A percentile compares a stretch with the other conserved stretches of the same genome.
These are phyloP conservation scores for Truncatella angustata DNA, from an alignment of 2,329 filamentous ascomycete genomes.

Conservation along the genomic window DNA sequence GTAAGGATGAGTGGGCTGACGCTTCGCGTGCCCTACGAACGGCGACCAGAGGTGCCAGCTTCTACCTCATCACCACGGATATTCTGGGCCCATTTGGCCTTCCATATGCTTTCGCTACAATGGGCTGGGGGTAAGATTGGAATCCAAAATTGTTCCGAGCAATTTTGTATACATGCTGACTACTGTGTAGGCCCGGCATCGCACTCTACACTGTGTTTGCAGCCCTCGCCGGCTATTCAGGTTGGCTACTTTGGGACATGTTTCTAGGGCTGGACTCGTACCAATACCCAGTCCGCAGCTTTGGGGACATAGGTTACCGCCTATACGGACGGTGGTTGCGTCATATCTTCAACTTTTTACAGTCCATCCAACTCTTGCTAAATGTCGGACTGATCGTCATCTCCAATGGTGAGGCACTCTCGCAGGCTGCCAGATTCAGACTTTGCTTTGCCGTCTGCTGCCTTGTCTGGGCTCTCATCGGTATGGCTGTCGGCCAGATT, in stretches of 20 bases:
- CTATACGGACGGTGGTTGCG: slow-evolving; percentile 42
- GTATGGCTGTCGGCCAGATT: slow-evolving; percentile 54
- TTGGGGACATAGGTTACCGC: slow-evolving; percentile 46
- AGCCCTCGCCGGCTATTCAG: slow-evolving; percentile 38
- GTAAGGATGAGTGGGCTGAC: slow-evolving; percentile 18
- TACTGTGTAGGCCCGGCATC: slow-evolving; percentile 32
- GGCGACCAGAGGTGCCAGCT: slow-evolving; percentile 42
- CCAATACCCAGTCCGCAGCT: slow-evolving; percentile 43
- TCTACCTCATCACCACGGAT: slow-evolving; percentile 49
- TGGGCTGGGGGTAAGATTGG: too few species aligned
- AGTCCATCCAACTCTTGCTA: slow-evolving; percentile 46
- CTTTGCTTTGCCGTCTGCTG: slow-evolving; percentile 54
- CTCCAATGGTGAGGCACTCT: slow-evolving; percentile 50
- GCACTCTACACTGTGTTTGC: slow-evolving; percentile 45
- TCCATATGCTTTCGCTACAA: not conserved
- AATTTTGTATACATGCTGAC: too few species aligned
- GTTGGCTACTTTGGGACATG: slow-evolving; percentile 43
- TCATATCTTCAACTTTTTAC: slow-evolving; percentile 46
- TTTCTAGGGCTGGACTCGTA: slow-evolving; percentile 46
- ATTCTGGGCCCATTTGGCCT: slow-evolving; percentile 31
- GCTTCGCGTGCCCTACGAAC: slow-evolving; percentile 44
- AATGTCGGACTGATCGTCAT: slow-evolving; percentile 51
- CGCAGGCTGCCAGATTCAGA: slow-evolving; percentile 41
- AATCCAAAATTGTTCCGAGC: not conserved
- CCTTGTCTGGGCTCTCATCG: slow-evolving; percentile 46